These are phyloP conservation scores for Globisporangium uncinulatum DNA, from an alignment of 352 stramenopile species.

Conservation along the genomic window DNA sequence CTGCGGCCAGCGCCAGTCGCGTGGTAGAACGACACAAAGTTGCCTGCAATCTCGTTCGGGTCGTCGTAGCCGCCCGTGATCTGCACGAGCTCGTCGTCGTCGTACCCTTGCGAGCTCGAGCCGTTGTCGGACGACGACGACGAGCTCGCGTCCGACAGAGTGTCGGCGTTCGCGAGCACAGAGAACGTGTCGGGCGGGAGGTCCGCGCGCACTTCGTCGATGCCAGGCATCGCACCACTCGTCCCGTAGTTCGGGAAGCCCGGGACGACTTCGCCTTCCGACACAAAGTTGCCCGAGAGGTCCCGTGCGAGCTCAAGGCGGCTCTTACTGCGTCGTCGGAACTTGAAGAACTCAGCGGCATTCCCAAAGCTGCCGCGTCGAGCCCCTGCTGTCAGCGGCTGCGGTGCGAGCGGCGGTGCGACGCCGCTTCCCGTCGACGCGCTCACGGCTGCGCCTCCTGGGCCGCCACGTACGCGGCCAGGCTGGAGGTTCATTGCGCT, in stretches of 20 bases:
- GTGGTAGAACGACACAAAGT: conserved; percentile 82
- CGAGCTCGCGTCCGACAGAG: conserved; percentile 38
- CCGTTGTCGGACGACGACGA: conserved; percentile 47
- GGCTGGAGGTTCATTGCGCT: conserved; percentile 40
- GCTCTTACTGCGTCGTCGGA: conserved; percentile 81
- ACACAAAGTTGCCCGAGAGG: conserved; percentile 34
- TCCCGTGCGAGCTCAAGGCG: conserved; percentile 73
- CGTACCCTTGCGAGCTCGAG: conserved; percentile 57
- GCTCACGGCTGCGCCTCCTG: conserved; percentile 7
- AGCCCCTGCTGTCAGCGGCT: conserved; percentile 29
- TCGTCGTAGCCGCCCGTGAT: conserved; percentile 61
- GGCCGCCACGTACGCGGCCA: conserved; percentile 34
- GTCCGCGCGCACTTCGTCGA: conserved; percentile 56
- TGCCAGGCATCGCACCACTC: conserved; percentile 54
- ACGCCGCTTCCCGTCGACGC: neutral
- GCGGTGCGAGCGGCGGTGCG: conserved; percentile 17
- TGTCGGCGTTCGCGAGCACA: conserved; percentile 33
- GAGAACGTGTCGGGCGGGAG: conserved; percentile 33
- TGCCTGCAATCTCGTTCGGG: conserved; percentile 47
- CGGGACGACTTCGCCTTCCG: conserved; percentile 32
- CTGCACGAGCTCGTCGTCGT: conserved; percentile 59
- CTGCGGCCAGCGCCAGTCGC: conserved; percentile 28
- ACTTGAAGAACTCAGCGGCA: conserved; percentile 83
- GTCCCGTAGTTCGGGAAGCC: conserved; percentile 55
- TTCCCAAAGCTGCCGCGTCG: conserved; percentile 79